Evolutionary conservation across 2,329 filamentous ascomycete species (phyloP), one percentile per base, ranked within the genome.

Genomic region (Cytospora mali): DNA sequence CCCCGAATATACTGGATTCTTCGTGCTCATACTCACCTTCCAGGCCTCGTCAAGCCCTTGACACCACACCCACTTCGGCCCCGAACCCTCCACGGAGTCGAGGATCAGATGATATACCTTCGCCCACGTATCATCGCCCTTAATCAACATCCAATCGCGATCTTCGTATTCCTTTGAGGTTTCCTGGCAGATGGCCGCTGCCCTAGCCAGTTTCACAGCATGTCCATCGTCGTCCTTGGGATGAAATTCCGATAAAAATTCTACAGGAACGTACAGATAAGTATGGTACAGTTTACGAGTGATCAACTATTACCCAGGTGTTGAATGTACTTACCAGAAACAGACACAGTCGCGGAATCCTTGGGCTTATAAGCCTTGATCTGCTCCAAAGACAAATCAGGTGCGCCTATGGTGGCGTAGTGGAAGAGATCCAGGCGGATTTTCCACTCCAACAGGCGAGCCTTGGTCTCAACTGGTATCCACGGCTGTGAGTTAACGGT

Each of bases 391-490:
- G 82, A 75, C 0, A 93, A 81, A 0, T 81, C 74, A 0, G 92
- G 88, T 1, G 81, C 83, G 4, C 83, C 83, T 11, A 89, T 82
- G 1, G 88, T 90, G 0, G 88, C 84, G 72, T 96, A 97, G 75
- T 92, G 80, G 6, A 88, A 71, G 6, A 96, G 77, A 71, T 95
- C 91, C 68, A 88, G 76, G 49, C 92, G 85, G 55, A 88, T 90
- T 75, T 96, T 96, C 85, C 88, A 93, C 74, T 95, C 90, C 9
- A 97, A 79, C 0, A 97, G 76, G 6, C 91, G 86, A 14, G 81
- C 78, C 71, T 93, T 94, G 54, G 79, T 78, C 9, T 80, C 78
- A 0, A 76, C 71, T 0, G 85, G 79, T 50, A 93, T 79, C 83
- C 84, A 95, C 42, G 79, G 67, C 67, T 81, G 81, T 13, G 77